Conservation (phyloP, 176 grass and related monocot genomes). For the Ananas comosus region DNA sequence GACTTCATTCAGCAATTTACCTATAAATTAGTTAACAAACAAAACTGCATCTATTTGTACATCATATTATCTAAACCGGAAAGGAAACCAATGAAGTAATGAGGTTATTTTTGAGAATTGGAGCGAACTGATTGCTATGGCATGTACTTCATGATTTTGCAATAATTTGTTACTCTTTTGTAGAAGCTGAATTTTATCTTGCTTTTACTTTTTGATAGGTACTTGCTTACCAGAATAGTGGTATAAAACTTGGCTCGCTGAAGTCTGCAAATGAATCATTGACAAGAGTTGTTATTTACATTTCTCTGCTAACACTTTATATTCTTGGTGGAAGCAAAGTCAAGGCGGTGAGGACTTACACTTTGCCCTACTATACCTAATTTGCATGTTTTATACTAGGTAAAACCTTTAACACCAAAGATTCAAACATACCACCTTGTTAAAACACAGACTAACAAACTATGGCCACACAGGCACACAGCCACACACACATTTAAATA, state of each 20-base stretch:
- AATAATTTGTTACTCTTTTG: neutral
- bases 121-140: neutral
- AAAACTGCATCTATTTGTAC: too few species aligned
- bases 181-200: conserved; percentile 13
- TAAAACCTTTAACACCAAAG: neutral
- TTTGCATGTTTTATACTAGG: neutral
- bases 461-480: neutral
- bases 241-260: conserved; percentile 76
- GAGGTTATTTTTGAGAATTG: neutral
- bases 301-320: conserved; percentile 82
- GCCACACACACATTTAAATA: neutral
- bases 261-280: conserved; percentile 96
- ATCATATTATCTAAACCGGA: neutral
- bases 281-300: conserved; percentile 80
- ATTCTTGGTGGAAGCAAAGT: conserved; percentile 89
- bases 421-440: neutral
- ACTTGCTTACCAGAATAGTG: conserved; percentile 67
- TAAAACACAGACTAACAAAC: neutral
- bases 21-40: too few species aligned
- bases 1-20: too few species aligned
- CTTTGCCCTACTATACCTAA: neutral
- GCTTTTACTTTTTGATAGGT: conserved; percentile 45
- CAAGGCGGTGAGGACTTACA: conserved; percentile 52
- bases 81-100: too few species aligned
- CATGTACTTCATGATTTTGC: neutral